Percentiles rank a stretch among this genome's conserved stretches.
phyloP scores from a whole-genome alignment of 2,329 filamentous ascomycete species.

The Seiridium cupressi region DNA sequence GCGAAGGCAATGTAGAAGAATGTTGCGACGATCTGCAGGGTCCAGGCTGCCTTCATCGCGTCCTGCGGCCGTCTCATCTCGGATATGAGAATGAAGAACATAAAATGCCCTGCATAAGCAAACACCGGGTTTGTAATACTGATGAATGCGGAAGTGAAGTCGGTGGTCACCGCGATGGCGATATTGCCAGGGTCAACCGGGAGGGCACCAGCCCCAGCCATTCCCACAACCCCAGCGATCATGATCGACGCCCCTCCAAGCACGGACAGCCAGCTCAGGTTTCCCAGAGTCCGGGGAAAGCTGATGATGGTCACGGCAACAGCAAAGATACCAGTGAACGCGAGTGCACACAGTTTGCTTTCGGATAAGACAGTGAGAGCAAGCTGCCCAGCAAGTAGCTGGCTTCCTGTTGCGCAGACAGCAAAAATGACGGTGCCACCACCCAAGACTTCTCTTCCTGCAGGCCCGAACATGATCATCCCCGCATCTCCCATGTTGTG shows the following conservation, averaged over 20 bases:
- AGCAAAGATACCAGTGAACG: conserved; percentile 49
- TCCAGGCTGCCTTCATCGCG: conserved; percentile 49
- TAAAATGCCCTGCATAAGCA: conserved; percentile 50
- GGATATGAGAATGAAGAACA: conserved; percentile 53
- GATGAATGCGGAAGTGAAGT: conserved; percentile 43
- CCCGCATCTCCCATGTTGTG: conserved; percentile 59
- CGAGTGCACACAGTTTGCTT: conserved; percentile 44
- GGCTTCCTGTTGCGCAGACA: conserved; percentile 47
- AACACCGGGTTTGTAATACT: conserved; percentile 52
- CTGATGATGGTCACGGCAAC: conserved; percentile 43
- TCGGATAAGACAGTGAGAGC: conserved; percentile 44
- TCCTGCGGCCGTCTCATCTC: conserved; percentile 51
- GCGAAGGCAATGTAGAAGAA: conserved; percentile 50
- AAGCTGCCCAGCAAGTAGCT: conserved; percentile 50
- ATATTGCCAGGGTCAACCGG: conserved; percentile 36
- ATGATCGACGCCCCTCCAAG: conserved; percentile 44
- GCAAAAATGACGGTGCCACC: conserved; percentile 51
- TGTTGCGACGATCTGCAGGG: conserved; percentile 47
- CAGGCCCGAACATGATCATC: conserved; percentile 48
- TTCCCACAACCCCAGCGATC: conserved; percentile 47
- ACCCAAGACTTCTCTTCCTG: conserved; percentile 48
- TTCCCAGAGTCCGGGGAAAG: conserved; percentile 47
- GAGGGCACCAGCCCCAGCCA: conserved; percentile 44
- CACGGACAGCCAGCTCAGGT: conserved; percentile 45
- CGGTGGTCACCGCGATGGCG: conserved; percentile 31